phyloP scores from a whole-genome alignment of 2,329 filamentous ascomycete genomes.

The Diaporthe citrichinensis region DNA sequence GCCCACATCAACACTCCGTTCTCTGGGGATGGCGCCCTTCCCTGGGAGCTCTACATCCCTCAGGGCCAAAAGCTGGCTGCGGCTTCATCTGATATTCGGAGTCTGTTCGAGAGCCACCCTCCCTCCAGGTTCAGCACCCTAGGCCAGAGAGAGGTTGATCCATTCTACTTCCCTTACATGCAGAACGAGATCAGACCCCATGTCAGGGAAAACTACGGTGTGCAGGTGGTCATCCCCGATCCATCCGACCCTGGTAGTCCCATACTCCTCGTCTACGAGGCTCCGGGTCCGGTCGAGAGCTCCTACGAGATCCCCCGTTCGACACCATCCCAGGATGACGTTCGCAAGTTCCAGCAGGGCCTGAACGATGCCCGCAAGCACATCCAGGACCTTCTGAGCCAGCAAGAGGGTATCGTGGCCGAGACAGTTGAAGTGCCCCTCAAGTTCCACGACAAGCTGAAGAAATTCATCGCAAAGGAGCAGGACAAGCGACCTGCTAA shows the following conservation, averaged over 20 bases:
- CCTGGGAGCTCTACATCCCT: constrained; percentile 90
- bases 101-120: constrained; percentile 80
- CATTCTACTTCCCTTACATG: constrained; percentile 84
- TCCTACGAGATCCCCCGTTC: constrained; percentile 69
- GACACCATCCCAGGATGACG: constrained; percentile 65
- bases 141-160: constrained; percentile 68
- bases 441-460: constrained; percentile 76
- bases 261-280: constrained; percentile 82
- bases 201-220: constrained; percentile 78
- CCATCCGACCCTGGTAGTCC: constrained; percentile 70
- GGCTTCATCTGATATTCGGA: constrained; percentile 81
- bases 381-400: constrained; percentile 69
- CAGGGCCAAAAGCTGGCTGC: constrained; percentile 87
- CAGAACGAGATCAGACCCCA: constrained; percentile 73
- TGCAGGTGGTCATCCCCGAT: constrained; percentile 80
- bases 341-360: constrained; percentile 67
- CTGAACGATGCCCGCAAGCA: constrained; percentile 70
- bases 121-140: constrained; percentile 78
- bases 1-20: constrained; percentile 89
- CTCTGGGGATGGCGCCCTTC: constrained; percentile 76
- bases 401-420: constrained; percentile 69
- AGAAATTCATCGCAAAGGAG: constrained; percentile 75
- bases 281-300: constrained; percentile 62
- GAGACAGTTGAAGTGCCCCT: constrained; percentile 69
- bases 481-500: constrained; percentile 69